Evolutionary conservation across 352 stramenopile species (phyloP).

Genomic region (Globisporangium carolinianum): DNA sequence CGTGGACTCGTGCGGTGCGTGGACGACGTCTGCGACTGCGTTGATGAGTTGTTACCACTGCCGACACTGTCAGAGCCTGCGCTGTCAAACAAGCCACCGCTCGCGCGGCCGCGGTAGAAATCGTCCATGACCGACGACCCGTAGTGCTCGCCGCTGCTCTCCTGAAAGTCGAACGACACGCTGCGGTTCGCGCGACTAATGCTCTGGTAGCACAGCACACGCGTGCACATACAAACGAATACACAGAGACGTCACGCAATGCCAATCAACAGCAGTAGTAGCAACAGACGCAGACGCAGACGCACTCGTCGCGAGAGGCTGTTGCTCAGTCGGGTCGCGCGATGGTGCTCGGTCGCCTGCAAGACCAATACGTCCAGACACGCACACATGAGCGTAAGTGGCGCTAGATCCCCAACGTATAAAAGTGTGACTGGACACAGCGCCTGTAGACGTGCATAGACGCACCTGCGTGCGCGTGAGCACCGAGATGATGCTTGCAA

Average conservation of each 20-base stretch:
- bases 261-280: not conserved
- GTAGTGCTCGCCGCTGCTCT: slow-evolving; percentile 34
- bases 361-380: not conserved
- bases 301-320: slow-evolving; percentile 54
- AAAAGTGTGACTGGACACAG: not conserved
- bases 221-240: not conserved
- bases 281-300: not conserved
- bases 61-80: slow-evolving; percentile 47
- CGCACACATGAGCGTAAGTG: not conserved
- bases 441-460: not conserved
- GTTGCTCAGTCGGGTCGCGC: slow-evolving; percentile 40
- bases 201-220: slow-evolving; percentile 22
- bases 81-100: slow-evolving; percentile 33
- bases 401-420: too few species aligned
- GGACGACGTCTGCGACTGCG: slow-evolving; percentile 20
- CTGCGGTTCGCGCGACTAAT: slow-evolving; percentile 67
- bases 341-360: slow-evolving; percentile 29
- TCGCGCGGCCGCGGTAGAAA: slow-evolving; percentile 44
- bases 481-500: slow-evolving; percentile 78
- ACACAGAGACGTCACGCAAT: too few species aligned
- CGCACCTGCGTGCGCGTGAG: slow-evolving; percentile 53
- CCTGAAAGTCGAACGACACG: slow-evolving; percentile 70
- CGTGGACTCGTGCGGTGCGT: slow-evolving; percentile 37
- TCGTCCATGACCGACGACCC: slow-evolving; percentile 31
- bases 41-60: slow-evolving; percentile 15